Conservation (phyloP, 148 eudicot species). For the Oxyria digyna region DNA sequence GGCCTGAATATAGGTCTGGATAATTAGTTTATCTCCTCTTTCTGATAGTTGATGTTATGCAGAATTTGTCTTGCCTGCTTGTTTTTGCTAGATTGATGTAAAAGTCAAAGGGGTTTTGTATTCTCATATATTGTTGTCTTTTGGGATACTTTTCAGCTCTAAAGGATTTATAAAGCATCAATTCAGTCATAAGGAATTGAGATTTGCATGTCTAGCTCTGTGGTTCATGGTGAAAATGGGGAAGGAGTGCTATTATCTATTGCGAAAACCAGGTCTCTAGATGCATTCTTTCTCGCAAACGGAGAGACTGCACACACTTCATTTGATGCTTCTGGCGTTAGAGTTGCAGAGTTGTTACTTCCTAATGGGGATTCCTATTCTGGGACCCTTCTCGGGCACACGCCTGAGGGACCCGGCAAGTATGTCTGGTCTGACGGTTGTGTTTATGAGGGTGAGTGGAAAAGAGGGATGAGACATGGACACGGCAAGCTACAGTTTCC, state of each 20-base stretch:
- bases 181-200: constrained; percentile 14
- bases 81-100: neutral
- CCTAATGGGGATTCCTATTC: constrained; percentile 63
- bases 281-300: constrained; percentile 23
- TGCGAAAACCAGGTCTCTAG: constrained; percentile 54
- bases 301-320: constrained; percentile 39
- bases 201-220: constrained; percentile 74
- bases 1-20: neutral
- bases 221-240: constrained; percentile 33
- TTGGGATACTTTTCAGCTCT: constrained; percentile 10
- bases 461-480: constrained; percentile 85
- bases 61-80: neutral
- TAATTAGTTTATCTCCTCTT: neutral
- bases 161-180: constrained; percentile 15
- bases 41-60: neutral
- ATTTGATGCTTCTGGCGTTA: constrained; percentile 34
- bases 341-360: constrained; percentile 46
- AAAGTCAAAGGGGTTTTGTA: neutral
- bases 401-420: constrained; percentile 81
- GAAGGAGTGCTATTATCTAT: constrained; percentile 31
- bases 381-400: constrained; percentile 59
- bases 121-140: constrained; percentile 9
- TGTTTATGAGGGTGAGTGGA: constrained; percentile 82
- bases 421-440: constrained; percentile 82
- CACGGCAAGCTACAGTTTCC: constrained; percentile 66